Evolutionary conservation across 805 yeast genomes (phyloP), one percentile per base, ranked within the genome.

Genomic region (Yarrowia alimentaria): DNA sequence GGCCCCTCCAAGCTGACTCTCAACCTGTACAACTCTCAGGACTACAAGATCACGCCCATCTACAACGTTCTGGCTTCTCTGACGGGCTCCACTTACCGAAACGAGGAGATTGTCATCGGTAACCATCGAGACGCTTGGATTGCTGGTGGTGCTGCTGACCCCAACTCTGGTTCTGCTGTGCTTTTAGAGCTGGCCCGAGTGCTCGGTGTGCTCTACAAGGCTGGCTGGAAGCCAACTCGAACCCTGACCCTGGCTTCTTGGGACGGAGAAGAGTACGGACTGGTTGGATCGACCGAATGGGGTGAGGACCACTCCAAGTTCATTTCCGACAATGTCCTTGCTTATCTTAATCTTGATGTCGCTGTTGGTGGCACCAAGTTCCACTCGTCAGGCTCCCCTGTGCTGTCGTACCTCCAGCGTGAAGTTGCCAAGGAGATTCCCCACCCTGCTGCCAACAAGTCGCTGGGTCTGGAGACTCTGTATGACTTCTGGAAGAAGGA

Each of bases 51-150:
- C 56, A 70, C 79, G 10, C 81, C 85, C 6, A 72, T 81, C 59
- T 71, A 74, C 67, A 81, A 85, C 59, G 81, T 82, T 22, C 71
- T 79, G 58, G 90, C 83, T 8, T 72, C 71, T 35, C 64, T 81
- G 32, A 76, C 75, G 54, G 90, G 90, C 31, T 61, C 64, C 10
- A 68, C 71, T 30, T 35, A 26, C 24, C 64, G 68, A 29, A 72
- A 76, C 42, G 81, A 81, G 52, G 80, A 77, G 5, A 72, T 84
- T 40, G 62, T 85, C 26, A 62, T 84, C 52, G 93, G 93, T 26
- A 84, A 83, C 62, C 93, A 84, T 62, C 76, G 88, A 51, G 93
- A 85, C 61, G 81, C 90, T 3, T 85, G 91, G 93, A 76, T 81
- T 53, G 77, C 80, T 53, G 85, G 85, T 42, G 87, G 87, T 12